A percentile compares a stretch with the other conserved stretches of the same genome.
Evolutionary conservation across 306 rosid species (phyloP).

Genomic region (Cucumis melo): DNA sequence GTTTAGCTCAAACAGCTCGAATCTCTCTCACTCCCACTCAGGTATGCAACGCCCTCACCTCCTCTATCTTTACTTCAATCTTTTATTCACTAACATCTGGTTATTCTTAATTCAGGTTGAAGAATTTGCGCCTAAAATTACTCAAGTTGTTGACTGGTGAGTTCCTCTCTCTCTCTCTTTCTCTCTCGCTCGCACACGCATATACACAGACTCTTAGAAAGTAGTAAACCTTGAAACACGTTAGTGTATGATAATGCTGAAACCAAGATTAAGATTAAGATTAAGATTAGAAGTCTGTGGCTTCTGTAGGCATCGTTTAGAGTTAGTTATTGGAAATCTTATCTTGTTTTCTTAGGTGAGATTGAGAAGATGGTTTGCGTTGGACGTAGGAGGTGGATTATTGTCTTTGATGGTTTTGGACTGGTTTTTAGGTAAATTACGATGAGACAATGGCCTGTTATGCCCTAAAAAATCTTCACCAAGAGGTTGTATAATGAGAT

Average conservation of each 20-base stretch:
- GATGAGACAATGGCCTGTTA: neutral
- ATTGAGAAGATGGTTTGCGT: neutral
- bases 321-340: neutral
- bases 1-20: constrained; percentile 71
- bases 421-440: neutral
- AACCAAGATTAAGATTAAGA: neutral
- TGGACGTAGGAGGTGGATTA: neutral
- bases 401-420: neutral
- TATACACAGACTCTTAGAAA: neutral
- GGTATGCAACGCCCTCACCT: constrained; percentile 16
- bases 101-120: constrained; percentile 28
- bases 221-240: neutral
- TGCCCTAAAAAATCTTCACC: neutral
- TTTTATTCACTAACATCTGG: neutral
- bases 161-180: neutral
- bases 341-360: neutral
- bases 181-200: neutral
- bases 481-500: neutral
- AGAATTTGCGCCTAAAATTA: constrained; percentile 68
- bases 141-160: constrained; percentile 67
- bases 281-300: neutral
- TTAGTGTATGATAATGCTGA: neutral
- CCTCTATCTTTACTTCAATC: neutral
- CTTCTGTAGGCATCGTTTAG: neutral
- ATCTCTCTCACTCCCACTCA: constrained; percentile 49